These are phyloP conservation scores for Plasmodium inui DNA, from an alignment of 169 alveolate species.

Conservation along the genomic window DNA sequence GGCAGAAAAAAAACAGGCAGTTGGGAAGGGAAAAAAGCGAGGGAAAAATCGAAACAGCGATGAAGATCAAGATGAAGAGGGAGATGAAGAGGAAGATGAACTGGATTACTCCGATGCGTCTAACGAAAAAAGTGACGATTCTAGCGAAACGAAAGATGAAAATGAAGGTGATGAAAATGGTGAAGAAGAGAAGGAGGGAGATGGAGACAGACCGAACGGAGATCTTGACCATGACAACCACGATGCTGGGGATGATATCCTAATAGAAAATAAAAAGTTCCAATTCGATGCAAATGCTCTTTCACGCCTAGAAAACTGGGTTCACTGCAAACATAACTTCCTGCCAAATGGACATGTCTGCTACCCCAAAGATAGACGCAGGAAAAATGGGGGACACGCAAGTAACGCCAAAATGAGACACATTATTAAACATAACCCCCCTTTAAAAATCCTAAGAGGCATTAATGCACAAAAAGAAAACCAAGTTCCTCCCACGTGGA, in stretches of 20 bases:
- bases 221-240: background rate
- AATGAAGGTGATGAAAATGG: background rate
- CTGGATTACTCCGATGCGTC: background rate
- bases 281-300: slow-evolving; percentile 15
- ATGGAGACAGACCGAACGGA: background rate
- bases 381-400: background rate
- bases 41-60: background rate
- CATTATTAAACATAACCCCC: slow-evolving; percentile 20
- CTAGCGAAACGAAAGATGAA: slow-evolving; percentile 12
- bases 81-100: background rate
- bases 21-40: background rate
- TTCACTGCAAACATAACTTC: slow-evolving; percentile 25
- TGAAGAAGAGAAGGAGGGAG: background rate
- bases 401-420: background rate
- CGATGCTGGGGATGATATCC: slow-evolving; percentile 3
- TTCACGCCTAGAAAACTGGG: slow-evolving; percentile 29
- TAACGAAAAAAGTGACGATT: background rate
- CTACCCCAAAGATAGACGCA: slow-evolving; percentile 16
- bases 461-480: slow-evolving; percentile 3
- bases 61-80: background rate
- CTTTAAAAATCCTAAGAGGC: slow-evolving; percentile 40
- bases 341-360: slow-evolving; percentile 51
- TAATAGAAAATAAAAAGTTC: slow-evolving; percentile 32
- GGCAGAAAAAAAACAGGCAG: background rate
- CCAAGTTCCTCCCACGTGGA: slow-evolving; percentile 17